These are phyloP conservation scores for Metroxylon sagu DNA, from an alignment of 176 grass and related monocot genomes.

Conservation along the genomic window DNA sequence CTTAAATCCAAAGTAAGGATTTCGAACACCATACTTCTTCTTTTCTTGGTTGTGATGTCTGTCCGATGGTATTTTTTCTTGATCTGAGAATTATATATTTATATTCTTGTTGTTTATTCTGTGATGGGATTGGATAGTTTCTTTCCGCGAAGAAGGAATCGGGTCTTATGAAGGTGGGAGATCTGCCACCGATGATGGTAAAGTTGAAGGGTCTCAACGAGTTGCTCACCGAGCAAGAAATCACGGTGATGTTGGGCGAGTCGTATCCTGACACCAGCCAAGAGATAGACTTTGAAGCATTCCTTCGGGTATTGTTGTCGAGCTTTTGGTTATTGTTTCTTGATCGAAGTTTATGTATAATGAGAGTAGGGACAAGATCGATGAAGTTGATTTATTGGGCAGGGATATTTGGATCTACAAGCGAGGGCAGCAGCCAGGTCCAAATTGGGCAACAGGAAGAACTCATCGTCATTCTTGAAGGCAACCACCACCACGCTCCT, in stretches of 20 bases:
- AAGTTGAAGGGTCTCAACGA: slow-evolving; percentile 77
- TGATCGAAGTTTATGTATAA: no score
- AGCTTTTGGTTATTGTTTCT: no score
- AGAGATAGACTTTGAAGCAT: slow-evolving; percentile 86
- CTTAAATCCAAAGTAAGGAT: slow-evolving; percentile 75
- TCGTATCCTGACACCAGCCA: slow-evolving; percentile 47
- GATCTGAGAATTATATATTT: not conserved
- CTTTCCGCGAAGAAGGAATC: slow-evolving; percentile 53
- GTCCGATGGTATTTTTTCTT: not conserved
- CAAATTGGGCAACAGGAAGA: slow-evolving; percentile 53
- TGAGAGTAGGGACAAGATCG: no score
- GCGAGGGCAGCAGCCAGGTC: slow-evolving; percentile 24
- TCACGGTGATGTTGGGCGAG: slow-evolving; percentile 46
- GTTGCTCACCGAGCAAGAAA: slow-evolving; percentile 55
- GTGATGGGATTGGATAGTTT: slow-evolving; percentile 38
- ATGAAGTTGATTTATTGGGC: slow-evolving; percentile 4
- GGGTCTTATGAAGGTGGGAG: slow-evolving; percentile 61
- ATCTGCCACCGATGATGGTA: slow-evolving; percentile 70
- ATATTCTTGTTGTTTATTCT: not conserved
- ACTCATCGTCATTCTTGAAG: slow-evolving; percentile 74
- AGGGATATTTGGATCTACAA: slow-evolving; percentile 85
- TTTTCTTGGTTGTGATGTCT: no score
- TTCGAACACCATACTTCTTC: not conserved
- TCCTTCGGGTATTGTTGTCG: slow-evolving; percentile 44
- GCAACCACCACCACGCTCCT: slow-evolving; percentile 70